Conservation (phyloP, 805 yeast species). For the Saturnispora dispora region DNA sequence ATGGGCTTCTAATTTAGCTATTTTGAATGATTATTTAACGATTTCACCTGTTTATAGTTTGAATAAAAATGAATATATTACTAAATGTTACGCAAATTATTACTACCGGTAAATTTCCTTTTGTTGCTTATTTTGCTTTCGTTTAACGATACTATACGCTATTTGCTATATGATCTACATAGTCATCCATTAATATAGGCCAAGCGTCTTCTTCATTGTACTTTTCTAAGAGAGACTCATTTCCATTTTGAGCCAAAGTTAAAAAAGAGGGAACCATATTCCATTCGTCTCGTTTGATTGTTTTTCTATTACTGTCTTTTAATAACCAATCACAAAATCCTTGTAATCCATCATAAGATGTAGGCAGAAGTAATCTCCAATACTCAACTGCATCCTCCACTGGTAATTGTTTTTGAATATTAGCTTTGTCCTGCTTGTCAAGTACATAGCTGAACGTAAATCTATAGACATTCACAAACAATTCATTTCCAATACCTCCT, state of each 20-base stretch:
- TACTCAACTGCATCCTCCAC: conserved; percentile 60
- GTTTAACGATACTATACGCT: neutral
- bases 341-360: conserved; percentile 27
- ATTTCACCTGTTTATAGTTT: conserved; percentile 7
- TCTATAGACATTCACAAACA: conserved; percentile 52
- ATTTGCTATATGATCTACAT: conserved; percentile 39
- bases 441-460: conserved; percentile 62
- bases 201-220: conserved; percentile 83
- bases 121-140: too few relatives aligned
- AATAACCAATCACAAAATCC: conserved; percentile 44
- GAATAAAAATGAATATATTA: neutral
- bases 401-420: conserved; percentile 30
- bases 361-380: conserved; percentile 60
- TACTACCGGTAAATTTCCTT: too few relatives aligned
- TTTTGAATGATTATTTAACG: neutral
- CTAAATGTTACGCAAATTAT: neutral
- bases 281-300: conserved; percentile 74
- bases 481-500: conserved; percentile 29
- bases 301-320: conserved; percentile 31
- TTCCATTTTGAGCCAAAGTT: conserved; percentile 3
- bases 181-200: conserved; percentile 86
- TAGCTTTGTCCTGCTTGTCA: conserved; percentile 45
- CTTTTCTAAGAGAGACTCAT: conserved; percentile 33
- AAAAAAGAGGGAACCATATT: conserved; percentile 39
- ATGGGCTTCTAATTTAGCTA: conserved; percentile 20